These are phyloP conservation scores for Nitzschia sp. DNA, from an alignment of 108 stramenopile genomes.

Conservation along the genomic window DNA sequence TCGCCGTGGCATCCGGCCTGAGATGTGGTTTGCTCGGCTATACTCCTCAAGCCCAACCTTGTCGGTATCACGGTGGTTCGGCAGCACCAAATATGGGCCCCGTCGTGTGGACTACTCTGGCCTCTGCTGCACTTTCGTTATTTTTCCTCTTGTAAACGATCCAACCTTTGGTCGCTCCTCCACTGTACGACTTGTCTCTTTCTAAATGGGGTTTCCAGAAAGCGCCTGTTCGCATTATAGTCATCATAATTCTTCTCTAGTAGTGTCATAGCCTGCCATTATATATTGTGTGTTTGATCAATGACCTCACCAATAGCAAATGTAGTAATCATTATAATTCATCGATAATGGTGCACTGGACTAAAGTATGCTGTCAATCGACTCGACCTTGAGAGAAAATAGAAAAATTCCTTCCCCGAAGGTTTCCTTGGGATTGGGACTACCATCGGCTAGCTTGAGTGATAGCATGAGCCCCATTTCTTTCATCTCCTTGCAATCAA, in stretches of 20 bases:
- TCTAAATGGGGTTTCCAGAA: background rate
- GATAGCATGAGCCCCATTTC: conserved; percentile 78
- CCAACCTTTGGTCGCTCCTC: too few species aligned
- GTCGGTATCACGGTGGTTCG: conserved; percentile 28
- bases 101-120: background rate
- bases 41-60: conserved; percentile 52
- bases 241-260: too few species aligned
- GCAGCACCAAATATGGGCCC: conserved; percentile 7
- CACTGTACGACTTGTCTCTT: too few species aligned
- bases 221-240: too few species aligned
- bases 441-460: conserved; percentile 60
- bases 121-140: background rate
- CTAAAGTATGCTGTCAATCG: conserved; percentile 38
- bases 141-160: background rate
- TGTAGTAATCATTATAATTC: background rate
- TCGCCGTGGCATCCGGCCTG: conserved; percentile 52
- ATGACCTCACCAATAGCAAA: background rate
- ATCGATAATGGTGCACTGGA: too few species aligned
- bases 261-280: too few species aligned
- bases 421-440: conserved; percentile 63
- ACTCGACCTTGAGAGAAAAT: conserved; percentile 54
- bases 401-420: conserved; percentile 73
- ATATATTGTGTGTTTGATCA: too few species aligned
- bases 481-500: conserved; percentile 52
- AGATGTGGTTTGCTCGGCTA: conserved; percentile 58